A percentile compares a stretch with the other conserved stretches of the same genome.
phyloP scores from a whole-genome alignment of 129 eudicot genomes.

The Chrysanthemum lavandulifolium region DNA sequence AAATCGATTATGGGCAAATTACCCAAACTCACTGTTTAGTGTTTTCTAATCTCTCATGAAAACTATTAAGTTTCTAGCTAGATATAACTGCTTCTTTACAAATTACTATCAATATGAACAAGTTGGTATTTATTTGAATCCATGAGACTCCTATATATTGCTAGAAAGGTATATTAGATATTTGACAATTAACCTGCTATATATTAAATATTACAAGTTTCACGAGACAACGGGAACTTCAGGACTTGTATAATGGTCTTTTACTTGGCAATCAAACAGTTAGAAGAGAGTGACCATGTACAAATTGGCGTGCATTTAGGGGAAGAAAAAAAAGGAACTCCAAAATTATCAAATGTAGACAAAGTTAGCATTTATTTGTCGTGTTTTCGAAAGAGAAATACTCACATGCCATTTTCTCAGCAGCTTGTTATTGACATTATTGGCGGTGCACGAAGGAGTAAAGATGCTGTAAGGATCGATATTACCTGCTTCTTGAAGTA shows the following conservation, averaged over 20 bases:
- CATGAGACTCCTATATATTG: too few species aligned
- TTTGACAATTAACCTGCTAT: neutral
- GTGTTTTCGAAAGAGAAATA: conserved; percentile 5
- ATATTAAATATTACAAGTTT: neutral
- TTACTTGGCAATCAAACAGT: too few species aligned
- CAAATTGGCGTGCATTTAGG: too few species aligned
- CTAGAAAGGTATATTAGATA: too few species aligned
- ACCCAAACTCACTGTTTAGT: too few species aligned
- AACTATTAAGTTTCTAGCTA: too few species aligned
- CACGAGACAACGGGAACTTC: neutral
- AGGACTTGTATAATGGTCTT: neutral
- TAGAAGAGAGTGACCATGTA: too few species aligned
- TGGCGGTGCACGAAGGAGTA: conserved; percentile 72
- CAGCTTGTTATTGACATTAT: conserved; percentile 22
- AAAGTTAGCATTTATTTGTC: neutral
- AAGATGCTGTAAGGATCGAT: conserved; percentile 75
- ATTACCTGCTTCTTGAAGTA: conserved; percentile 57
- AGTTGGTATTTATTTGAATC: too few species aligned
- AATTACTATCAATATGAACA: too few species aligned
- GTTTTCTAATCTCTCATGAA: too few species aligned
- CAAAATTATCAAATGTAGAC: neutral
- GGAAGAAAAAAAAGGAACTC: neutral
- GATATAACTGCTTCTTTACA: too few species aligned
- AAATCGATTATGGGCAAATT: too few species aligned
- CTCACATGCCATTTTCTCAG: conserved; percentile 57